Conservation (phyloP, 148 eudicot genomes). For the Bassia scoparia region DNA sequence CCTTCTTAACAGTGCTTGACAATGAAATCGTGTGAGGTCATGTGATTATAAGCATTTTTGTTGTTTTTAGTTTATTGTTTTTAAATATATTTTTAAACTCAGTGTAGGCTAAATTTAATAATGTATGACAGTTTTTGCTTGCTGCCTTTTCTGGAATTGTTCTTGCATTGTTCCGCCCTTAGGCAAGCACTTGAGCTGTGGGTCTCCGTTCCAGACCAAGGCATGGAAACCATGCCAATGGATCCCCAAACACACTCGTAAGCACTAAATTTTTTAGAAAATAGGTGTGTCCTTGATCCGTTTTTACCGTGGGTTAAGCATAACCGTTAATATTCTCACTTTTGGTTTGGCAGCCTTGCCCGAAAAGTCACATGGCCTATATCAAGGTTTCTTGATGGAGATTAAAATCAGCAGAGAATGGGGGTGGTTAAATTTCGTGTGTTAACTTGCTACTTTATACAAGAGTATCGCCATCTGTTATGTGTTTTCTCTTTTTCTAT, state of each 20-base stretch:
- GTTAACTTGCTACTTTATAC: neutral
- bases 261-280: conserved; percentile 30
- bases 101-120: neutral
- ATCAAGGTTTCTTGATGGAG: conserved; percentile 53
- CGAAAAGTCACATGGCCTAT: conserved; percentile 28
- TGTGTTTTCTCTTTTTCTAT: neutral
- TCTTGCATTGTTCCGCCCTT: conserved; percentile 34
- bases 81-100: neutral
- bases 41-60: conserved; percentile 22
- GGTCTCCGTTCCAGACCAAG: conserved; percentile 82
- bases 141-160: neutral
- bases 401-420: conserved; percentile 58
- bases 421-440: conserved; percentile 38
- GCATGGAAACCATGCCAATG: conserved; percentile 63
- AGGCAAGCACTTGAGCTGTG: conserved; percentile 47
- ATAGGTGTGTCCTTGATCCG: neutral
- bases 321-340: neutral
- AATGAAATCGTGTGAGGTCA: conserved; percentile 65
- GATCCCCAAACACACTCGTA: conserved; percentile 35
- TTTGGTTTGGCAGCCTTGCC: conserved; percentile 33
- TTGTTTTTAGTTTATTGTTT: too few relatives aligned
- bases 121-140: neutral
- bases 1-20: conserved; percentile 57
- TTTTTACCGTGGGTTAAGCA: neutral
- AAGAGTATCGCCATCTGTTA: neutral